Evolutionary conservation across 2,329 filamentous ascomycete genomes (phyloP).

Genomic region (Diaporthe citrichinensis): DNA sequence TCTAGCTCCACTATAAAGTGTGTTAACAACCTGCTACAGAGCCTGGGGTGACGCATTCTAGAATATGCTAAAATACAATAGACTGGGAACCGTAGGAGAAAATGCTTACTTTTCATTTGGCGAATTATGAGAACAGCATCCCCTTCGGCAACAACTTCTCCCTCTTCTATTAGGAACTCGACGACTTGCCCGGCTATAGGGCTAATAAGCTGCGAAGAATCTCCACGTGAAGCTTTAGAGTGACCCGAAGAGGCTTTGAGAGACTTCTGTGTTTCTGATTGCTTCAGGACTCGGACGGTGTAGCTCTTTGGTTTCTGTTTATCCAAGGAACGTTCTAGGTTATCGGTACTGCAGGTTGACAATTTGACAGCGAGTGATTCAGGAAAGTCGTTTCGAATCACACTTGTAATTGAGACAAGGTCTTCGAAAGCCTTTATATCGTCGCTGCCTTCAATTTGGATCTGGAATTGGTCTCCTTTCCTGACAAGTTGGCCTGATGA

Average conservation of each 20-base stretch:
- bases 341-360: constrained; percentile 60
- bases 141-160: constrained; percentile 63
- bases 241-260: background rate
- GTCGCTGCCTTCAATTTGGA: constrained; percentile 5
- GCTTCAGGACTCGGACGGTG: constrained; percentile 25
- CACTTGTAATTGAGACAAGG: constrained; percentile 47
- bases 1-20: constrained; percentile 68
- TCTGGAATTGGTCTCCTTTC: constrained; percentile 29
- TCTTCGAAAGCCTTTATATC: background rate
- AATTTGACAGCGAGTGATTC: constrained; percentile 66
- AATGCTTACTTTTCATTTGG: constrained; percentile 70
- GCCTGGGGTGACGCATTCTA: no score
- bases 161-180: constrained; percentile 69
- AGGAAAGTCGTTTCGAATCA: constrained; percentile 70
- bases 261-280: constrained; percentile 13
- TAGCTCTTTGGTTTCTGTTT: background rate
- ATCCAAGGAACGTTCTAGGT: background rate
- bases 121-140: constrained; percentile 71
- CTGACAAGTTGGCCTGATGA: constrained; percentile 19
- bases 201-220: constrained; percentile 16
- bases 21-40: no score
- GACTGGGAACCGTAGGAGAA: no score
- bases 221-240: background rate
- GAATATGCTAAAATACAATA: no score
- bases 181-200: constrained; percentile 69